phyloP scores from a whole-genome alignment of 306 rosid species.

The Sicyos baderoa region DNA sequence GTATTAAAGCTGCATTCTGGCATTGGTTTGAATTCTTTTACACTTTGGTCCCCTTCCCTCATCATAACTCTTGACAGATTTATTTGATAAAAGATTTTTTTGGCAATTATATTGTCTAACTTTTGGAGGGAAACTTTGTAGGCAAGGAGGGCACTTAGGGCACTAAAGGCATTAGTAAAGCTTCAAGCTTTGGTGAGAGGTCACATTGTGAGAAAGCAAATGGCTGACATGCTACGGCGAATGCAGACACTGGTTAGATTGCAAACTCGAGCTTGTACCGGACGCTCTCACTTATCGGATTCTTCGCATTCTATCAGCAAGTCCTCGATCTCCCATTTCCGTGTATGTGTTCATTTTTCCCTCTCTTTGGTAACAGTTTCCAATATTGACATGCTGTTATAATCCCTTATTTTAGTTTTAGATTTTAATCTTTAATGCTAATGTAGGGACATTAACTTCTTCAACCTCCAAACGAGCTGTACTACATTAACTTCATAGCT shows the following conservation, averaged over 20 bases:
- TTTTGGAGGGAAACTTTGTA: slow-evolving; percentile 26
- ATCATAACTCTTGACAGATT: not conserved
- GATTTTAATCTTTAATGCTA: not conserved
- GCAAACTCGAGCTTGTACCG: slow-evolving; percentile 70
- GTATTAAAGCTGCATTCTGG: slow-evolving; percentile 11
- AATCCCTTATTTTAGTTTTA: not conserved
- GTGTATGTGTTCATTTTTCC: slow-evolving; percentile 33
- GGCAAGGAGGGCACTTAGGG: slow-evolving; percentile 93
- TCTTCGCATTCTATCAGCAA: slow-evolving; percentile 40
- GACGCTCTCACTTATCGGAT: slow-evolving; percentile 46
- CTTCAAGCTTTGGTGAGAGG: slow-evolving; percentile 93
- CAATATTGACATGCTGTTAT: not conserved
- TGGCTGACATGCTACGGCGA: slow-evolving; percentile 77
- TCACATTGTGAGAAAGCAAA: slow-evolving; percentile 80
- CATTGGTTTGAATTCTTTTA: not conserved
- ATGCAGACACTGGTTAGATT: slow-evolving; percentile 87
- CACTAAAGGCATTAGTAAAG: slow-evolving; percentile 85
- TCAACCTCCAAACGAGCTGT: not conserved
- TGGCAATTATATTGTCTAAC: not conserved
- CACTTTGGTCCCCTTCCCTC: not conserved
- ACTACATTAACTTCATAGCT: not conserved
- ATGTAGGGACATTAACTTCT: not conserved
- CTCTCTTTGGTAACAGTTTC: not conserved
- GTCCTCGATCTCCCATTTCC: slow-evolving; percentile 39
- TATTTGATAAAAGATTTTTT: not conserved